Evolutionary conservation across 768 basidiomycete genomes (phyloP), one percentile per base, ranked within the genome.

Genomic region (Serendipita indica): DNA sequence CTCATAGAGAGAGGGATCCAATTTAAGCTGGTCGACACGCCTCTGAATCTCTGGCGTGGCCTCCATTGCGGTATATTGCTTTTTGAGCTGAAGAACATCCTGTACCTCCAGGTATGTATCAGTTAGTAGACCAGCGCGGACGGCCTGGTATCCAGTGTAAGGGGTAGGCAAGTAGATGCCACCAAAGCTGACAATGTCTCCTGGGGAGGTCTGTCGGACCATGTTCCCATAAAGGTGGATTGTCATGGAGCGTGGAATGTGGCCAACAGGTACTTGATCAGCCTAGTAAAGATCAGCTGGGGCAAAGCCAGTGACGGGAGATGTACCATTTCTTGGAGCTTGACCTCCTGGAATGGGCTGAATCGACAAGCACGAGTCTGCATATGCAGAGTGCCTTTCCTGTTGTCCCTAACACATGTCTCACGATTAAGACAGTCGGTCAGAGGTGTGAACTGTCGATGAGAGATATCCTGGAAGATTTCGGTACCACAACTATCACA

Each of bases 201-300:
- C 96, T 0, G 96, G 96, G 66, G 85, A 92, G 82, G 97, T 84
- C 60, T 79, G 75, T 32, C 96, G 86, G 5, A 91, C 93, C 33
- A 96, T 77, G 61, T 78, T 84, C 22, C 96, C 96, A 63, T 89
- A 83, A 33, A 97, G 76, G 67, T 99, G 92, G n/a, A 96, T 70
- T 0, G 92, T 92, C 96, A 97, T 98, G 2, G 93, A 92, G 35
- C 96, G 84, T 22, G 96, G 96, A 60, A 99, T 99, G 69, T 99
- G 96, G 3, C 96, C 96, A 46, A 99, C 94, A 22, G 96, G 96
- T 0, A 99, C 96, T 83, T 99, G 96, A 67, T 98, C 94, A 25
- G 94, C 88, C 91, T 91, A 64, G 0, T 60, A 37, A n/a, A 52
- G 52, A 12, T 33, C n/a, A 59, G 49, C 14, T 1, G 27, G 52